A percentile compares a stretch with the other conserved stretches of the same genome.
These are phyloP conservation scores for Viola pubescens DNA, from an alignment of 441 rosid species.

Conservation along the genomic window DNA sequence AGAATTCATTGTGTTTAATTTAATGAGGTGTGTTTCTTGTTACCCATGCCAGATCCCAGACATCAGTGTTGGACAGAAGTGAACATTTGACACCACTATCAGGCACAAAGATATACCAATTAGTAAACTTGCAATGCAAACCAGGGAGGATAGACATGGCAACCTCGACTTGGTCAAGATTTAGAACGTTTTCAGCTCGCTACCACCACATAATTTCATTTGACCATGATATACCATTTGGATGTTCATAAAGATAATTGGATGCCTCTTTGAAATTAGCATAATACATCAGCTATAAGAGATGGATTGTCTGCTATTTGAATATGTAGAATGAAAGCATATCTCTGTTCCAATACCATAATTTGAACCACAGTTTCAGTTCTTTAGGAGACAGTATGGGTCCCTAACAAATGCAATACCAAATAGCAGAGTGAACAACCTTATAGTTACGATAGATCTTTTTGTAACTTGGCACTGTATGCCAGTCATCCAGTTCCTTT, in stretches of 20 bases:
- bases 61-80: too few species aligned
- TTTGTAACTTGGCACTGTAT: slow-evolving; percentile 1
- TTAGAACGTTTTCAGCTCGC: not conserved
- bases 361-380: not conserved
- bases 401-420: not conserved
- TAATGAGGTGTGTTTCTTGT: too few species aligned
- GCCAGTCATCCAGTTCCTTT: not conserved
- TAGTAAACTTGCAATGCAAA: not conserved
- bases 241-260: not conserved
- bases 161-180: too few species aligned
- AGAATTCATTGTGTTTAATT: too few species aligned
- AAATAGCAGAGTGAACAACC: not conserved
- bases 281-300: not conserved
- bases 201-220: not conserved
- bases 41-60: too few species aligned
- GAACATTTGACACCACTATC: too few species aligned
- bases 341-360: not conserved
- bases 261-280: not conserved
- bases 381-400: not conserved
- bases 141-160: not conserved
- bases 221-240: not conserved
- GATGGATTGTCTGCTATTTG: not conserved
- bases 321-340: not conserved
- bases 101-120: too few species aligned
- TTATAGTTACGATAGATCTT: not conserved